A percentile compares a stretch with the other conserved stretches of the same genome.
phyloP scores from a whole-genome alignment of 2,329 filamentous ascomycete genomes.

The Pseudocercospora cruenta region DNA sequence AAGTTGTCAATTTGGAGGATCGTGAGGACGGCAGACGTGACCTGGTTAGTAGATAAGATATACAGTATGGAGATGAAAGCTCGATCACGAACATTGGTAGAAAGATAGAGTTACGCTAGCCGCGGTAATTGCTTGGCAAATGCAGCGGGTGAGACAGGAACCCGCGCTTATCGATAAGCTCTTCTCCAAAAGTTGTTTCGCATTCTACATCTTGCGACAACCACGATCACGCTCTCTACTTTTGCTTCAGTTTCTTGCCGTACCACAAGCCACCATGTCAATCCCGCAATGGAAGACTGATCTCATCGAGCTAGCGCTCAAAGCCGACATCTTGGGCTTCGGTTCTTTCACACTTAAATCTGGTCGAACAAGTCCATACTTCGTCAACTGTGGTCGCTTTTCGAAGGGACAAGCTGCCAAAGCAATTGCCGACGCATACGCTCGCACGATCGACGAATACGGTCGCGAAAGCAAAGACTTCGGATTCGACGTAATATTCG shows the following conservation, averaged over 20 bases:
- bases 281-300: slow-evolving; percentile 66
- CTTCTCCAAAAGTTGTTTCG: neutral
- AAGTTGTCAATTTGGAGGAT: too few relatives aligned
- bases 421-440: slow-evolving; percentile 81
- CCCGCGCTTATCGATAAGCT: neutral
- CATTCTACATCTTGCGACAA: neutral
- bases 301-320: slow-evolving; percentile 71
- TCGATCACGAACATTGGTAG: too few relatives aligned
- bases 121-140: too few relatives aligned
- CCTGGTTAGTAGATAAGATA: too few relatives aligned
- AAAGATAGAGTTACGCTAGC: too few relatives aligned
- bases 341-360: slow-evolving; percentile 90
- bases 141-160: too few relatives aligned
- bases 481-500: slow-evolving; percentile 84
- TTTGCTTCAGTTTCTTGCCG: neutral
- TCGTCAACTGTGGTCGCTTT: slow-evolving; percentile 95
- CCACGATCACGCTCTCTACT: neutral
- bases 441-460: slow-evolving; percentile 59
- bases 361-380: slow-evolving; percentile 87
- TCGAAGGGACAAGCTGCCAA: slow-evolving; percentile 77
- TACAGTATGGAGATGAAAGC: too few relatives aligned
- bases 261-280: slow-evolving; percentile 4
- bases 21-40: too few relatives aligned
- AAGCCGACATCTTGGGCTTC: slow-evolving; percentile 74
- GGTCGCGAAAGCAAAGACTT: slow-evolving; percentile 50